Conservation (phyloP, 306 rosid species). For the Trifolium subterraneum region DNA sequence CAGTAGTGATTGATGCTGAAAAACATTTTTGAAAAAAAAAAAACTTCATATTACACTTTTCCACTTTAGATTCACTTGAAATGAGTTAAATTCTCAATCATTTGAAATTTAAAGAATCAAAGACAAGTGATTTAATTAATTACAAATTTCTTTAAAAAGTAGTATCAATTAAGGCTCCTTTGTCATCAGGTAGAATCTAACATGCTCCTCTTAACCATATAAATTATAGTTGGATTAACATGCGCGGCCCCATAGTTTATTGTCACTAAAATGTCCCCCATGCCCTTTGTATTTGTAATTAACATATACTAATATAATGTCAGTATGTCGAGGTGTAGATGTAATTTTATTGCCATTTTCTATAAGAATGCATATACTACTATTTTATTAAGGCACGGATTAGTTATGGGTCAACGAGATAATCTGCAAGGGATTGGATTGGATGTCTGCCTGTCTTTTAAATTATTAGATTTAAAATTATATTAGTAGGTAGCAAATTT, state of each 20-base stretch:
- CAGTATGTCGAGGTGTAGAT: not conserved
- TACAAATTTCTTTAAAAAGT: conserved; percentile 9
- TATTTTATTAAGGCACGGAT: conserved; percentile 36
- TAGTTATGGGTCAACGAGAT: conserved; percentile 47
- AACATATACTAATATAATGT: too few relatives aligned
- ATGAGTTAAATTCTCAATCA: conserved; percentile 15
- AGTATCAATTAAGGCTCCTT: conserved; percentile 18
- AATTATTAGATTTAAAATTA: too few relatives aligned
- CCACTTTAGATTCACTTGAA: not conserved
- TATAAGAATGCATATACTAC: not conserved
- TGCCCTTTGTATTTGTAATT: conserved; percentile 39
- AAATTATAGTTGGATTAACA: conserved; percentile 33
- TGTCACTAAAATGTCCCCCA: conserved; percentile 42
- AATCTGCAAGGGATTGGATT: conserved; percentile 46
- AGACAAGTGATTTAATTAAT: conserved; percentile 39
- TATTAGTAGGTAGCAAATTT: not conserved
- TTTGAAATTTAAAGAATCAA: conserved; percentile 36
- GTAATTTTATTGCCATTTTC: conserved; percentile 31
- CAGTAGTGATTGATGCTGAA: too few relatives aligned
- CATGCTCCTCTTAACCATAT: conserved; percentile 36
- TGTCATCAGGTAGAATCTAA: conserved; percentile 49
- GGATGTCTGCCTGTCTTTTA: conserved; percentile 47
- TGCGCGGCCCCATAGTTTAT: conserved; percentile 50
- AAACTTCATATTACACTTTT: not conserved
- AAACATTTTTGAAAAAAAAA: too few relatives aligned